Base-by-base conservation (phyloP, 306 rosid genomes). In the Vigna trinervia region DNA sequence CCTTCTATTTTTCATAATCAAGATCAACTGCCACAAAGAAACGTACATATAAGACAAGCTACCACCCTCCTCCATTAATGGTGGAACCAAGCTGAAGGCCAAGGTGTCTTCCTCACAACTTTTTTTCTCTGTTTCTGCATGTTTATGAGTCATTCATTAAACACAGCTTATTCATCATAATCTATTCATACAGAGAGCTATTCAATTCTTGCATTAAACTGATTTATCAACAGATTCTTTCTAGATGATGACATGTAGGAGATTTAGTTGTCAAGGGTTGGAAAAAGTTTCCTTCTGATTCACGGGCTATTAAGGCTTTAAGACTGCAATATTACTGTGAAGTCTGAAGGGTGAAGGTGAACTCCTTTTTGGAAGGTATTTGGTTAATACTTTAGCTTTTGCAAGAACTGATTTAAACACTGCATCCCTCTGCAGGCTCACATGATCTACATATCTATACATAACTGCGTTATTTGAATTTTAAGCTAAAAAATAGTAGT, bases 291-390 rank as follows among this genome's bases (percentile, higher is more conserved):
- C 52, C 60, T 28, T 36, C 8, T 36, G 41, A 36, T 36, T 36
- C 30, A 26, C 68, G 70, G 54, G 36, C 3, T 61, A 43, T 38
- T 34, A 12, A 82, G 71, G 45, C 71, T 77, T 66, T 23, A 66
- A 61, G 69, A 68, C 71, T 67, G 69, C 63, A 79, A 79, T 54
- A 53, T 75, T 41, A 47, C 43, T 47, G 50, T 74, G 69, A 8
- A 54, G 13, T 54, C 20, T 50, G 9, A 30, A 30, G 34, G 4
- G 50, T 74, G 69, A 8, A 54, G 13, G 20, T 50, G 20, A 78
- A 68, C 4, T 36, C 12, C 12, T 69, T 30, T 53, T 23, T 69
- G 47, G 56, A 80, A 85, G 88, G 88, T 85, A 76, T 60, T 63
- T 19, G 5, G 56, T 80, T 70, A 17, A 19, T 51, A 69, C 3